Conservation (phyloP, 306 rosid genomes). For the Gastrolobium villosum region DNA sequence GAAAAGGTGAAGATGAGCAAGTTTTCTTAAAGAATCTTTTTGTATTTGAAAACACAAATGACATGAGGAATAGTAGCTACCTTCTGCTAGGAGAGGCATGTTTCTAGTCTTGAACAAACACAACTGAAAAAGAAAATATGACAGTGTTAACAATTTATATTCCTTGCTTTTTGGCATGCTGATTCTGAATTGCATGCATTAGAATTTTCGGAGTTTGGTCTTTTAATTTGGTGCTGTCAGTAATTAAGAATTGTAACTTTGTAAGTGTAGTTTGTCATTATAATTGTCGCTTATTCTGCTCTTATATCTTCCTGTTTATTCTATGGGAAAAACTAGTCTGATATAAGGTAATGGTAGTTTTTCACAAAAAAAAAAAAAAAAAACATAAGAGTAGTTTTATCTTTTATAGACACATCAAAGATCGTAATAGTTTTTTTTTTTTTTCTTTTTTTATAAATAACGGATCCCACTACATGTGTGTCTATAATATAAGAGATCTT, state of each 20-base stretch:
- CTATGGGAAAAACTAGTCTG: too few relatives aligned
- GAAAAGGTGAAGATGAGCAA: slow-evolving; percentile 27
- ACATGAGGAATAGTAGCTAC: slow-evolving; percentile 30
- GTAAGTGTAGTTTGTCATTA: background rate
- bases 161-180: slow-evolving; percentile 12
- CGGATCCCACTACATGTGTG: too few relatives aligned
- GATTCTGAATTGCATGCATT: slow-evolving; percentile 1
- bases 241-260: background rate
- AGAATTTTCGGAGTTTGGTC: background rate
- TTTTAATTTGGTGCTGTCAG: background rate
- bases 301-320: background rate
- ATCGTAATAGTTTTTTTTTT: too few relatives aligned
- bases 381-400: too few relatives aligned
- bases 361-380: too few relatives aligned
- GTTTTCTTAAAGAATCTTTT: slow-evolving; percentile 13
- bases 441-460: too few relatives aligned
- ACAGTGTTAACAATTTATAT: slow-evolving; percentile 36
- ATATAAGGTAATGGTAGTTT: too few relatives aligned
- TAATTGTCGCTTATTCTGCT: background rate
- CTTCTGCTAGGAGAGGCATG: slow-evolving; percentile 39
- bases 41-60: slow-evolving; percentile 24
- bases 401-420: too few relatives aligned
- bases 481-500: too few relatives aligned
- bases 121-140: slow-evolving; percentile 29
- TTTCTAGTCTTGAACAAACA: slow-evolving; percentile 35